Conservation (phyloP, 2,329 filamentous ascomycete species). For the Diaporthe humulicola region DNA sequence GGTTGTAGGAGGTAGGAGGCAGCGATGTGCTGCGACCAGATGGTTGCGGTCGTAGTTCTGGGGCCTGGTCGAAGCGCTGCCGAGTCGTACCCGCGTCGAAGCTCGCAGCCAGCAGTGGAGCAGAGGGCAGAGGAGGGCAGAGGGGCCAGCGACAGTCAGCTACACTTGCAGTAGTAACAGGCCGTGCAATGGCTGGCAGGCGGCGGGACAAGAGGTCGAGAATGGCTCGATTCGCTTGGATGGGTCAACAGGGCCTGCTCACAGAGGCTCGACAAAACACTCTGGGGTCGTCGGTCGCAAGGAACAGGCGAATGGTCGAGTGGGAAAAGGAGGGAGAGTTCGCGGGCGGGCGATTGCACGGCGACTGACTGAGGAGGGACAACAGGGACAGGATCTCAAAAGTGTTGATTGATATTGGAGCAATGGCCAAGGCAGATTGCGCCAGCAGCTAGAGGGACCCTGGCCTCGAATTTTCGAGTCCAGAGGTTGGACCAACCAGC, state of each 20-base stretch:
- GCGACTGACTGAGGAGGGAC: neutral
- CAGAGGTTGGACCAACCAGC: constrained; percentile 21
- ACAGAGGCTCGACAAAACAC: constrained; percentile 1
- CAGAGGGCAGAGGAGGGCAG: neutral
- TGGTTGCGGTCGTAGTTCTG: neutral
- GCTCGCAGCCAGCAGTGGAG: constrained; percentile 13
- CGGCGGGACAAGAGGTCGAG: neutral
- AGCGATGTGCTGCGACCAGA: constrained; percentile 23
- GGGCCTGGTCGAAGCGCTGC: constrained; percentile 1
- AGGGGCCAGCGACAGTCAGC: constrained; percentile 8
- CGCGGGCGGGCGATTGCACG: constrained; percentile 5
- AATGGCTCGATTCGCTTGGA: neutral
- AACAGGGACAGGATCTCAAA: constrained; percentile 21
- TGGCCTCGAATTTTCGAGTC: constrained; percentile 30
- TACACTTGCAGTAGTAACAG: neutral
- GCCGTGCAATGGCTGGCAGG: neutral
- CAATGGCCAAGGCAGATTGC: constrained; percentile 28
- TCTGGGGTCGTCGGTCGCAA: neutral
- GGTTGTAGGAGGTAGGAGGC: constrained; percentile 14
- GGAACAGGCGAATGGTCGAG: neutral
- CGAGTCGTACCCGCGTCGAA: constrained; percentile 27
- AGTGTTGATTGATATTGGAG: constrained; percentile 33
- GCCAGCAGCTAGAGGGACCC: constrained; percentile 26
- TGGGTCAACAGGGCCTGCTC: neutral
- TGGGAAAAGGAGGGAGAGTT: constrained; percentile 1